Percentiles rank a stretch among this genome's conserved stretches.
Conservation (phyloP, 495 filamentous ascomycete species). For the Neurospora tetrasperma region DNA sequence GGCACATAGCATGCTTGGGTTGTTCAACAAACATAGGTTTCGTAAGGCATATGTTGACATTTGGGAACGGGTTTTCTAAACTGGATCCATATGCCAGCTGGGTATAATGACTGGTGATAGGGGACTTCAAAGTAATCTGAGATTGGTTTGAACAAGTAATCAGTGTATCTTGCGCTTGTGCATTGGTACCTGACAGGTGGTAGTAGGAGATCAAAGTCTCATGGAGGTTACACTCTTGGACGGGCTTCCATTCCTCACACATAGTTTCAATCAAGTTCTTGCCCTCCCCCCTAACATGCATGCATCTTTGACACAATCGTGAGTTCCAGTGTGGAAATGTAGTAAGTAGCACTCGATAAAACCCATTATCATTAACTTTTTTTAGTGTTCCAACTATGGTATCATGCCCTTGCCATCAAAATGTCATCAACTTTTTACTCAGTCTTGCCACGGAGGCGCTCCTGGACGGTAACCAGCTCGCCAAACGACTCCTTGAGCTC, state of each 20-base stretch:
- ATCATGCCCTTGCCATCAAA: neutral
- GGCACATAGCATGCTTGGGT: neutral
- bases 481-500: constrained; percentile 43
- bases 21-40: neutral
- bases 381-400: neutral
- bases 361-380: neutral
- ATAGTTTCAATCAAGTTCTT: neutral
- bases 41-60: neutral
- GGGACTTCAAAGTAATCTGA: neutral
- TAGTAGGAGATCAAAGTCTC: neutral
- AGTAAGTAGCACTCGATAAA: neutral
- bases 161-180: neutral
- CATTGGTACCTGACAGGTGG: neutral
- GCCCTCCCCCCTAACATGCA: neutral
- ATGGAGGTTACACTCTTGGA: neutral
- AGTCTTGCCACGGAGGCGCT: constrained; percentile 6
- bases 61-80: neutral
- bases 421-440: neutral
- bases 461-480: constrained; percentile 35
- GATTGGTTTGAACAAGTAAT: neutral
- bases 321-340: neutral
- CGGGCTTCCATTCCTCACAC: neutral
- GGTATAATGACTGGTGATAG: neutral
- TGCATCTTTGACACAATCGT: neutral
- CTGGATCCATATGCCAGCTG: neutral